Evolutionary conservation across 768 basidiomycete genomes (phyloP), one percentile per base, ranked within the genome.

Genomic region (Phlegmacium glaucopus): DNA sequence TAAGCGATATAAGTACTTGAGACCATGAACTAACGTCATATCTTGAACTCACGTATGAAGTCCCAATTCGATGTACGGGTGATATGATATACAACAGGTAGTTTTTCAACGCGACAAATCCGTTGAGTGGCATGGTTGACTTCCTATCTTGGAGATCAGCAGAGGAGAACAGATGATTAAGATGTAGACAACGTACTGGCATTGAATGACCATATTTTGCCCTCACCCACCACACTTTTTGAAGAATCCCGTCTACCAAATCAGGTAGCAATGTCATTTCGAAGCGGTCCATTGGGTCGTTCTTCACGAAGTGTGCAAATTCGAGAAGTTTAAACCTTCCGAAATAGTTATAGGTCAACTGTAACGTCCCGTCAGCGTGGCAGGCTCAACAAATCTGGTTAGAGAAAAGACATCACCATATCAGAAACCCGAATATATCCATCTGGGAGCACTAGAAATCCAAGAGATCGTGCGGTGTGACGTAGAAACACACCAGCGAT

Each of bases 381-480:
- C 50, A 37, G 27, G 34, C 15, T 36, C 16, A n/a, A 32, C 2
- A 28, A 29, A 30, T 4, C 16, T 30, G 34, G 34, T 25, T n/a
- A 18, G 22, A 15, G 38, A 42, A 28, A 30, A 35, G 8, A 29
- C 70, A 86, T 55, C 59, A 93, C 91, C 47, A 93, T 67, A 39
- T 90, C 87, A 11, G 72, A 62, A 6, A 93, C 78, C 42, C 76
- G 76, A 18, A 86, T 79, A 61, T 81, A 94, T 1, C 92, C 92
- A 48, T 94, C 92, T 11, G 79, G 61, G 17, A 53, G 36, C 10
- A 63, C 46, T 30, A 45, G 32, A 29, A 49, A 58, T n/a, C 59
- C 61, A 12, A 59, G 29, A 2, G 48, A 39, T 28, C 51, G 49
- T 3, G 61, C 61, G 0, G 50, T 43, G 28, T 56, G 50, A 11